These are phyloP conservation scores for Fusarium tanahbumbuense DNA, from an alignment of 2,329 filamentous ascomycete genomes.

Conservation along the genomic window DNA sequence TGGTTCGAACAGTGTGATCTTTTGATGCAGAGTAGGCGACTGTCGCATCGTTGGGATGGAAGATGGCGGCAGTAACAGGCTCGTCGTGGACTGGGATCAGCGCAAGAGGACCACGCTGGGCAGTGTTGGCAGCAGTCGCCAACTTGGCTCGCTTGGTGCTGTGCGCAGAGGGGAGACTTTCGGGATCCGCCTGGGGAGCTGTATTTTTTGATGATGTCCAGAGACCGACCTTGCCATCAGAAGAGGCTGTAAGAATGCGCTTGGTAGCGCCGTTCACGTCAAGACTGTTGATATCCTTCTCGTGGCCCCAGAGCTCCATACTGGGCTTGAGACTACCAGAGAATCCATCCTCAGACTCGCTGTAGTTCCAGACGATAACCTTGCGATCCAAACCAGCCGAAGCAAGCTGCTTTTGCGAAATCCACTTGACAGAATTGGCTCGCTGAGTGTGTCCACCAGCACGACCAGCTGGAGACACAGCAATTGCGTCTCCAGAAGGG, in stretches of 20 bases:
- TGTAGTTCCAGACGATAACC: conserved; percentile 90
- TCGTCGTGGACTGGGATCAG: conserved; percentile 78
- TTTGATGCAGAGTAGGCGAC: conserved; percentile 92
- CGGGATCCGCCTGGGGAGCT: conserved; percentile 77
- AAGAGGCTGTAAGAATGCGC: conserved; percentile 85
- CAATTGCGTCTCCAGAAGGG: conserved; percentile 84
- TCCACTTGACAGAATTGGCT: conserved; percentile 85
- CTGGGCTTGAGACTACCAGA: conserved; percentile 74
- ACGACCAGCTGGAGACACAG: conserved; percentile 74
- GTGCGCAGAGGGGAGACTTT: conserved; percentile 74
- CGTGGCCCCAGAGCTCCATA: conserved; percentile 87
- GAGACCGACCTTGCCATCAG: conserved; percentile 85
- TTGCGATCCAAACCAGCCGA: conserved; percentile 88
- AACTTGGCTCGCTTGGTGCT: conserved; percentile 82
- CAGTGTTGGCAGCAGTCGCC: conserved; percentile 55
- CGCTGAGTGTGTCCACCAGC: conserved; percentile 80
- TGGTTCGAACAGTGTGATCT: conserved; percentile 90
- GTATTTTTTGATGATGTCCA: conserved; percentile 86
- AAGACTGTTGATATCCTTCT: conserved; percentile 77
- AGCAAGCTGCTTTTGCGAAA: conserved; percentile 81
- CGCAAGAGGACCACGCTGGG: conserved; percentile 83
- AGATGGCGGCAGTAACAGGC: conserved; percentile 81
- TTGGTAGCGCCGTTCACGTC: conserved; percentile 78
- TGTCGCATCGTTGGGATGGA: conserved; percentile 85
- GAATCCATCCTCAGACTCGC: conserved; percentile 71